Evolutionary conservation across 805 yeast species (phyloP).

Genomic region (Pichia exigua): DNA sequence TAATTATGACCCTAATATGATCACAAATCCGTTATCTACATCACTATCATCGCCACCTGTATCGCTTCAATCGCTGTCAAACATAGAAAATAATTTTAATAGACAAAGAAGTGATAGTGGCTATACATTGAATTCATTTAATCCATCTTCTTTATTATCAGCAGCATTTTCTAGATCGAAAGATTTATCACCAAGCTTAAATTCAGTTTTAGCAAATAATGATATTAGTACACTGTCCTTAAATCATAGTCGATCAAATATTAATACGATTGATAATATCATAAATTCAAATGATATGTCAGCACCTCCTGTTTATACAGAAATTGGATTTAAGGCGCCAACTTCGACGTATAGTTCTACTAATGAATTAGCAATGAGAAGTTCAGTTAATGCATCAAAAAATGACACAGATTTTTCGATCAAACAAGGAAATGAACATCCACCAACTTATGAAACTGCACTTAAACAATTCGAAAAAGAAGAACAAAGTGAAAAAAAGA

Average conservation of each 20-base stretch:
- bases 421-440: conserved; percentile 6
- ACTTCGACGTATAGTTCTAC: conserved; percentile 18
- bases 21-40: conserved; percentile 29
- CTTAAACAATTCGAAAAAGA: background rate
- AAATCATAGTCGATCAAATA: background rate
- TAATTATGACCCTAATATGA: background rate
- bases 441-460: conserved; percentile 24
- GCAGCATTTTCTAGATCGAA: conserved; percentile 7
- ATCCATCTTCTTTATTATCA: conserved; percentile 6
- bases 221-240: conserved; percentile 1
- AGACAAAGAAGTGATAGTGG: conserved; percentile 2
- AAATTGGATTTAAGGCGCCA: conserved; percentile 8
- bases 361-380: background rate
- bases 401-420: conserved; percentile 7
- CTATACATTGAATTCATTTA: background rate
- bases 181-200: conserved; percentile 2
- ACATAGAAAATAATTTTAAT: background rate
- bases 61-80: background rate
- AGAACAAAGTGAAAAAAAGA: background rate
- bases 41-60: conserved; percentile 8
- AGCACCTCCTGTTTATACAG: conserved; percentile 5
- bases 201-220: conserved; percentile 1
- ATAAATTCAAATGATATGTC: background rate
- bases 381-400: background rate
- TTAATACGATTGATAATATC: conserved; percentile 6